Conservation (phyloP, 1,284 basidiomycete genomes). For the Sanghuangporus weigelae region DNA sequence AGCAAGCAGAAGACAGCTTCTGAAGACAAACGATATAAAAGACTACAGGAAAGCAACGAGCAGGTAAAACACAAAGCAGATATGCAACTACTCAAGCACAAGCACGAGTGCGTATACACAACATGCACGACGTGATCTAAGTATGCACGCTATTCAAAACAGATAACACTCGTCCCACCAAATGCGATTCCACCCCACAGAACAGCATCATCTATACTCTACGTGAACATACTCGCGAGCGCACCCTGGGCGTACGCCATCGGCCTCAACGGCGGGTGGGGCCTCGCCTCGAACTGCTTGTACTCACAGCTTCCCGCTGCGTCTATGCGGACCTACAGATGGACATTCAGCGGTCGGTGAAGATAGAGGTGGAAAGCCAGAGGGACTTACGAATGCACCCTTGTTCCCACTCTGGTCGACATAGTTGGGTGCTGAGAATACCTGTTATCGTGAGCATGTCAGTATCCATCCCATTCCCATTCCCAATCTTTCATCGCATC, state of each 20-base stretch:
- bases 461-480: conserved; percentile 1
- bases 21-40: background rate
- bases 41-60: background rate
- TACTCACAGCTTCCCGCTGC: conserved; percentile 71
- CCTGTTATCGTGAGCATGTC: conserved; percentile 34
- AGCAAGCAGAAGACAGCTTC: background rate
- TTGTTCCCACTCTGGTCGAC: conserved; percentile 80
- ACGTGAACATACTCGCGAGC: conserved; percentile 60
- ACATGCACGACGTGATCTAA: too few species aligned
- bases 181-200: too few species aligned
- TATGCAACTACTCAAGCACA: background rate
- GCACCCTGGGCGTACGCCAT: conserved; percentile 83
- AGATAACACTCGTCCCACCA: too few species aligned
- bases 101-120: too few species aligned
- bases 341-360: background rate
- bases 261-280: conserved; percentile 86
- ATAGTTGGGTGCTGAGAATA: conserved; percentile 83
- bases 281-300: conserved; percentile 80
- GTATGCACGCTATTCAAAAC: too few species aligned
- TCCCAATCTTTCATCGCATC: conserved; percentile 19
- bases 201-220: background rate
- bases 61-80: background rate
- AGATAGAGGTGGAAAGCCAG: background rate
- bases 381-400: conserved; percentile 65
- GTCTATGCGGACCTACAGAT: conserved; percentile 72